Evolutionary conservation across 2,329 filamentous ascomycete genomes (phyloP).

Genomic region (Fusarium annulatum): DNA sequence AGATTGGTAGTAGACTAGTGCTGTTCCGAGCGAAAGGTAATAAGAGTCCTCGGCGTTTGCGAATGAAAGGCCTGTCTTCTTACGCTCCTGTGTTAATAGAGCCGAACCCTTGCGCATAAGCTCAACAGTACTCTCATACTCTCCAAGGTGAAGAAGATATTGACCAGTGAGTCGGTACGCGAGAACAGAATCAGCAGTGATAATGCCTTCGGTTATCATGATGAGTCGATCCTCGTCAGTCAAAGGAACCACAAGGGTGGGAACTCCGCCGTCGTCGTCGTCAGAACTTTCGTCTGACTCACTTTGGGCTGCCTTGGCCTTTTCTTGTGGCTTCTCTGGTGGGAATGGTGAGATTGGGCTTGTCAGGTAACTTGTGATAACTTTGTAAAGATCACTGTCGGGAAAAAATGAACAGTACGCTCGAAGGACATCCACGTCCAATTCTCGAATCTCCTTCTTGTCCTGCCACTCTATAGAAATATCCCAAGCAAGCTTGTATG

Average conservation of each 20-base stretch:
- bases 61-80: constrained; percentile 75
- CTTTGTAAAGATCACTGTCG: constrained; percentile 81
- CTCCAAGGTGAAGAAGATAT: constrained; percentile 86
- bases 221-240: constrained; percentile 82
- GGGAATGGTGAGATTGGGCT: constrained; percentile 89
- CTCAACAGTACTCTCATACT: constrained; percentile 84
- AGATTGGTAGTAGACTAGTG: constrained; percentile 88
- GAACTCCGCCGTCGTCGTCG: constrained; percentile 66
- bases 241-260: constrained; percentile 66
- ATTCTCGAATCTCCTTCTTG: constrained; percentile 75
- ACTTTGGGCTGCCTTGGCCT: constrained; percentile 41
- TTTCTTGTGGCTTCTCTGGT: constrained; percentile 45
- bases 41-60: constrained; percentile 78
- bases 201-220: constrained; percentile 81
- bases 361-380: constrained; percentile 83
- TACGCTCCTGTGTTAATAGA: constrained; percentile 68
- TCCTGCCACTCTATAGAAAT: constrained; percentile 92
- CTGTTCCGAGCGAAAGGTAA: constrained; percentile 83
- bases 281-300: constrained; percentile 67
- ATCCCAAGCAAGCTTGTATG: constrained; percentile 90
- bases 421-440: constrained; percentile 81
- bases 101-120: constrained; percentile 79
- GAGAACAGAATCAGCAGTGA: constrained; percentile 76
- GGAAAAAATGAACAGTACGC: constrained; percentile 89
- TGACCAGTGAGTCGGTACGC: constrained; percentile 85